Evolutionary conservation across 352 stramenopile genomes (phyloP).

Genomic region (Phytophthora aleatoria): DNA sequence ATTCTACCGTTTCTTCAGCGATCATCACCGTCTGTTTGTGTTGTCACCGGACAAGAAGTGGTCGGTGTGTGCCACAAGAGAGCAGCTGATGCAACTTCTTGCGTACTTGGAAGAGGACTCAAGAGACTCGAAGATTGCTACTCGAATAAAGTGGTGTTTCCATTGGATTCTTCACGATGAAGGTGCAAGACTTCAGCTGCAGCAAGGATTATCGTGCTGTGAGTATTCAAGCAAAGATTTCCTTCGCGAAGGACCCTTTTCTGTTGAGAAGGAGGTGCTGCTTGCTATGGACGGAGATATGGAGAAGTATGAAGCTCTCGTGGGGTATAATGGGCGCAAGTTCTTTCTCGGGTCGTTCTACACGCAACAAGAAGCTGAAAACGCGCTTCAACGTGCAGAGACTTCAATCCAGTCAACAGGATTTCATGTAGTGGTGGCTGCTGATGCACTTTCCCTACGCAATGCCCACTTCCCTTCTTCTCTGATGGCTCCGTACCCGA

Average conservation of each 20-base stretch:
- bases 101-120: conserved; percentile 56
- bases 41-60: conserved; percentile 55
- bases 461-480: conserved; percentile 42
- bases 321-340: conserved; percentile 51
- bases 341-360: conserved; percentile 60
- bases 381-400: conserved; percentile 45
- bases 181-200: conserved; percentile 11
- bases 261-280: conserved; percentile 47
- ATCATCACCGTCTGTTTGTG: conserved; percentile 59
- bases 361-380: conserved; percentile 52
- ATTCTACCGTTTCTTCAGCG: conserved; percentile 75
- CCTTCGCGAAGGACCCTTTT: conserved; percentile 47
- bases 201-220: conserved; percentile 36
- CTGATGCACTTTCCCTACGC: conserved; percentile 27
- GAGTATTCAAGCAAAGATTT: conserved; percentile 42
- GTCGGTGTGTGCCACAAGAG: conserved; percentile 35
- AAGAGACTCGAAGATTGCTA: conserved; percentile 40
- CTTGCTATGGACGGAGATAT: conserved; percentile 49
- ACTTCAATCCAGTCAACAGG: conserved; percentile 34
- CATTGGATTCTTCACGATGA: conserved; percentile 46
- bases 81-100: conserved; percentile 47
- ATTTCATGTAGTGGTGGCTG: conserved; percentile 36
- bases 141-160: conserved; percentile 44
- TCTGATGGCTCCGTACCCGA: conserved; percentile 41
- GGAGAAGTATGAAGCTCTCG: conserved; percentile 52